Conservation (phyloP, 495 filamentous ascomycete species). For the Aspergillus biplanus region DNA sequence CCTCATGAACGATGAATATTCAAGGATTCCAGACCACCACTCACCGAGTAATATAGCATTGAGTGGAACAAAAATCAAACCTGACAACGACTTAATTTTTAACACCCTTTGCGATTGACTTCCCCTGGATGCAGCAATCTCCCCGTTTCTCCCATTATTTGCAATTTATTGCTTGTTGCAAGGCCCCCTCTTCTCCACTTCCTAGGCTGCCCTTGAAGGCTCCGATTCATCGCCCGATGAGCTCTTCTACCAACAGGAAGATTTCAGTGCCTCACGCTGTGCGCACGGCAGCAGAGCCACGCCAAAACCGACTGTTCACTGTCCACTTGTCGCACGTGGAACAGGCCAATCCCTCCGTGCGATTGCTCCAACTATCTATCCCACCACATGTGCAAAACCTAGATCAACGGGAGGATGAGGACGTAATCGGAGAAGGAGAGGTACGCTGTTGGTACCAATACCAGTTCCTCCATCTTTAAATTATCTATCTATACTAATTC, state of each 20-base stretch:
- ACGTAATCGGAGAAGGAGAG: constrained; percentile 19
- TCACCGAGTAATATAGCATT: not conserved
- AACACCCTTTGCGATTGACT: not conserved
- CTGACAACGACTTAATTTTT: not conserved
- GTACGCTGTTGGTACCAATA: constrained; percentile 13
- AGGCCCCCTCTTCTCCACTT: not conserved
- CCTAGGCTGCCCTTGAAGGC: constrained; percentile 9
- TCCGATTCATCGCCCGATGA: constrained; percentile 30
- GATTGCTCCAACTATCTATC: constrained; percentile 52
- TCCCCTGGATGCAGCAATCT: constrained; percentile 8
- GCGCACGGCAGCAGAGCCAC: constrained; percentile 73
- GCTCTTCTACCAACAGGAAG: constrained; percentile 33
- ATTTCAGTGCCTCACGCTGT: constrained; percentile 56
- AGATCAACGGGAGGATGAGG: constrained; percentile 19
- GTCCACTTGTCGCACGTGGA: constrained; percentile 53
- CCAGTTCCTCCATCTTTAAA: not conserved
- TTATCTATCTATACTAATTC: not conserved
- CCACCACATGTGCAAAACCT: constrained; percentile 28
- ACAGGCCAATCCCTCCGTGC: constrained; percentile 50
- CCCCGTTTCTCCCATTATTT: not conserved
- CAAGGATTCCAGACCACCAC: no score
- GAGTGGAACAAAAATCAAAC: not conserved
- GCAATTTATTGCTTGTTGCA: not conserved
- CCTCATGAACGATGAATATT: not conserved
- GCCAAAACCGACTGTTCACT: constrained; percentile 58